A percentile compares a stretch with the other conserved stretches of the same genome.
Evolutionary conservation across 1,139 yeast species (phyloP).

Genomic region (Geotrichum histeridarum): DNA sequence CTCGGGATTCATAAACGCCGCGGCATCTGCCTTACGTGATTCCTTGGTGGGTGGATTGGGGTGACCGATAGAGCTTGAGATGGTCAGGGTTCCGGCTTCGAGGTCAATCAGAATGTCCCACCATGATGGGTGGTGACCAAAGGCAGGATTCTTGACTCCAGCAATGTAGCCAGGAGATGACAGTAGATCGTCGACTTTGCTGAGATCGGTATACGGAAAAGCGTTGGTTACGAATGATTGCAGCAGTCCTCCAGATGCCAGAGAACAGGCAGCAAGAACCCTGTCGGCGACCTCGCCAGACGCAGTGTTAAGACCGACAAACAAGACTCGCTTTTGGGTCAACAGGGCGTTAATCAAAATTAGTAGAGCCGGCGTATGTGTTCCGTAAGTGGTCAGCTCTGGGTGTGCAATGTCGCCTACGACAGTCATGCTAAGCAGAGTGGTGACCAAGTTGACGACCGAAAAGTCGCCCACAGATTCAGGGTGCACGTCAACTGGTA

Average conservation of each 20-base stretch:
- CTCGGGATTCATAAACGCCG: conserved; percentile 24
- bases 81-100: conserved; percentile 45
- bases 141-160: conserved; percentile 64
- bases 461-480: conserved; percentile 37
- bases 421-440: conserved; percentile 25
- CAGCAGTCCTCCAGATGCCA: conserved; percentile 55
- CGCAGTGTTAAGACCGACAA: conserved; percentile 52
- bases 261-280: conserved; percentile 49
- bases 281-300: conserved; percentile 54
- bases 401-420: conserved; percentile 32
- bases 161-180: conserved; percentile 55
- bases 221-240: conserved; percentile 47
- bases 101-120: conserved; percentile 61
- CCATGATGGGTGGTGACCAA: conserved; percentile 51
- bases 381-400: conserved; percentile 47
- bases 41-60: conserved; percentile 17
- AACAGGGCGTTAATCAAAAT: conserved; percentile 53
- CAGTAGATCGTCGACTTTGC: conserved; percentile 53
- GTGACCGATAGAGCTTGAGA: conserved; percentile 31
- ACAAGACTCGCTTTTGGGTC: conserved; percentile 52
- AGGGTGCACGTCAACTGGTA: conserved; percentile 31
- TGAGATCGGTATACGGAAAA: conserved; percentile 59
- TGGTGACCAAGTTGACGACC: conserved; percentile 28
- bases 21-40: not conserved
- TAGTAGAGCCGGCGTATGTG: conserved; percentile 55